A percentile compares a stretch with the other conserved stretches of the same genome.
Conservation (phyloP, 768 basidiomycete species). For the Sporobolomyces pararoseus region DNA sequence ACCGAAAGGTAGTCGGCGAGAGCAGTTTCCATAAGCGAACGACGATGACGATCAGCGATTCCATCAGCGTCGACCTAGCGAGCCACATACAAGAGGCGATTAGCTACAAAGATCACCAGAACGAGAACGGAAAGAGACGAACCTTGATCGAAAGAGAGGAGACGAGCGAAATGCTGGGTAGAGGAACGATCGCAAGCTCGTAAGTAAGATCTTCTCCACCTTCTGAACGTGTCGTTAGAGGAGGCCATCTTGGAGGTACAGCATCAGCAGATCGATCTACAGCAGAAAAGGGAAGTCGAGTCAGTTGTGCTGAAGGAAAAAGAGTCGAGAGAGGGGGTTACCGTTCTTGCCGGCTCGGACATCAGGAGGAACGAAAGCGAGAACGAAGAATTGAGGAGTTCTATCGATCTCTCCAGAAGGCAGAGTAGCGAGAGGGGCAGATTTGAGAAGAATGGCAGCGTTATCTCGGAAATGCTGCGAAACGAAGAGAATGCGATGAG, state of each 20-base stretch:
- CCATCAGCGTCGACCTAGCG: slow-evolving; percentile 65
- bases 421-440: slow-evolving; percentile 29
- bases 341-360: slow-evolving; percentile 20
- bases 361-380: slow-evolving; percentile 40
- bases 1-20: slow-evolving; percentile 48
- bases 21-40: slow-evolving; percentile 61
- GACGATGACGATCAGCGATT: slow-evolving; percentile 65
- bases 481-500: background rate
- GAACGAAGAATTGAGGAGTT: slow-evolving; percentile 40
- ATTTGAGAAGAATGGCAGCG: slow-evolving; percentile 41
- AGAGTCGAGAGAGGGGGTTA: background rate
- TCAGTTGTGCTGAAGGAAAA: too few species aligned
- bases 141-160: slow-evolving; percentile 71
- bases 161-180: slow-evolving; percentile 72
- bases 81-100: background rate
- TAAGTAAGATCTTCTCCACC: slow-evolving; percentile 59
- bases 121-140: background rate
- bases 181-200: slow-evolving; percentile 62
- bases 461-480: slow-evolving; percentile 40
- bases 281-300: too few species aligned
- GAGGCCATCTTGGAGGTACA: slow-evolving; percentile 76
- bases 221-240: slow-evolving; percentile 54
- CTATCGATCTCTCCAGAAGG: slow-evolving; percentile 40
- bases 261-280: slow-evolving; percentile 60
- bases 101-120: background rate